Base-by-base conservation (phyloP, 495 filamentous ascomycete genomes). In the Lichina pygmaea region DNA sequence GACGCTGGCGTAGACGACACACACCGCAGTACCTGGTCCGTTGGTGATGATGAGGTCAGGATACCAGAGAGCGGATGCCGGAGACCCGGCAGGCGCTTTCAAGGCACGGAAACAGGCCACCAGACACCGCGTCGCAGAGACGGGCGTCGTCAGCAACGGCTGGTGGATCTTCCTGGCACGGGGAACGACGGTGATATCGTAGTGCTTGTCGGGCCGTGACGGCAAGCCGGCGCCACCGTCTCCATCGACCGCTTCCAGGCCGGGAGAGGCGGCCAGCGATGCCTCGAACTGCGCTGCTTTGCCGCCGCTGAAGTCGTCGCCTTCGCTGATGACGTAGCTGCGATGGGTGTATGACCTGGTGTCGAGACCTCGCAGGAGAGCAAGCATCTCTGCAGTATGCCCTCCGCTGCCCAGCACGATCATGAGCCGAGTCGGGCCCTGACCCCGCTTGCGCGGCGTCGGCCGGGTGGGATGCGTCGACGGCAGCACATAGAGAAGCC, bases 341-440 rank as follows among this genome's bases (percentile, higher is more conserved):
- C 89, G 72, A 54, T 80, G 74, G 6, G 62, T 67, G 54, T 70
- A 75, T 38, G 68, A 57, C 12, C 61, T 58, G 0, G 58, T 56
- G 45, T 68, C 55, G 16, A 67, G 56, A 16, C 51, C 43, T 24
- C 66, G 57, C 24, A 95, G 65, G 59, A 91, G 75, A 48, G 75
- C 71, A 41, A 93, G 62, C 81, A 95, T 91, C 63, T 97, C 89
- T 10, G 81, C 72, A 1, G 86, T 93, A 62, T 97, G 89, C 6
- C 89, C 89, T 47, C 89, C 89, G 31, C 79, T 86, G 37, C 89
- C 89, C 44, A 94, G 76, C 44, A 94, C 72, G 47, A 91, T 67
- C 24, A 93, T 63, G 42, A 89, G 63, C 57, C 84, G 85, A 33
- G 71, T 68, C 17, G 69, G 64, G 2, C 53, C 53, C 11, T 47